Evolutionary conservation across 345 rosid species (phyloP), one percentile per base, ranked within the genome.

Genomic region (Pugionium dolabratum): DNA sequence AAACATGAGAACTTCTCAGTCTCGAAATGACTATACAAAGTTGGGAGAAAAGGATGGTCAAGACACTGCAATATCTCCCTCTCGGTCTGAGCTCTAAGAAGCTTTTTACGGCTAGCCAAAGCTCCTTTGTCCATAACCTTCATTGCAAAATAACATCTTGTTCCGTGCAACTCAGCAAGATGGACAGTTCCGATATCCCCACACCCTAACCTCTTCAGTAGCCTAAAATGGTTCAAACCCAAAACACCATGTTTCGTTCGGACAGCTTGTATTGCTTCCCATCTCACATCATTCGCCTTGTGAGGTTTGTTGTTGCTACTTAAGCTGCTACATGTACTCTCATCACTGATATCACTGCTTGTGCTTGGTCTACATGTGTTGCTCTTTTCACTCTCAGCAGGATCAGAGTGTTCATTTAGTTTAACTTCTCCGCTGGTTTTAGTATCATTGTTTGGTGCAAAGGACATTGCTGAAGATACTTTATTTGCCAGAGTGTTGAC

Each of bases 21-120:
- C 81, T 88, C 95, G 18, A 85, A 88, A 73, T 88, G 88, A 39
- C 87, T 71, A 71, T 86, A 88, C 58, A 88, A 77, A 27, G 95
- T 79, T 4, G 95, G 95, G 61, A 88, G 90, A 75, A 88, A 86
- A 11, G 92, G 92, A 44, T 88, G 96, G 75, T 86, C 93, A 75
- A 85, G 74, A 49, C 81, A 79, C 43, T 82, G 92, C 43, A 83
- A 67, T 74, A 84, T 89, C 75, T 89, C 96, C 70, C 87, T 75
- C 81, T 89, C 96, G 6, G 96, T 86, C 71, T 86, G 92, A 57
- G 86, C 85, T 43, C 96, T 76, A 47, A 82, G 87, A 58, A 89
- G 88, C 70, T 89, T 86, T 75, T 89, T 89, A 34, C 96, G 89
- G 49, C 85, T 76, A 70, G 84, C 89, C 56, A 89, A 62, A 54